These are phyloP conservation scores for Mollisia scopiformis DNA, from an alignment of 2,329 filamentous ascomycete genomes.

Conservation along the genomic window DNA sequence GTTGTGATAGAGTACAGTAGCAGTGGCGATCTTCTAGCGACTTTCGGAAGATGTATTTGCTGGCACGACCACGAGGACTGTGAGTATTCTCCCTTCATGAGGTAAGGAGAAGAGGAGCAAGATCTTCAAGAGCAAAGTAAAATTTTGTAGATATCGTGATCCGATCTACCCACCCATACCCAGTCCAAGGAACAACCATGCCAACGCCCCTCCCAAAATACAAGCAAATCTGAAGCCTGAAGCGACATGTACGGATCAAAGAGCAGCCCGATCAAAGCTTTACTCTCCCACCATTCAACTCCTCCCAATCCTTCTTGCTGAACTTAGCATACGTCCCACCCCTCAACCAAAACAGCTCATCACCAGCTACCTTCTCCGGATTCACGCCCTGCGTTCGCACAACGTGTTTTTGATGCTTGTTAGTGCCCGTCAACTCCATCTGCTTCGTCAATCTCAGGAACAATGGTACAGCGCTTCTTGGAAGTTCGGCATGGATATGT, in stretches of 20 bases:
- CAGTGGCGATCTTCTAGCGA: too few relatives aligned
- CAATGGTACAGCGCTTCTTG: conserved; percentile 75
- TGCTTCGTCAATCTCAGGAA: conserved; percentile 70
- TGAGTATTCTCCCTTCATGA: too few relatives aligned
- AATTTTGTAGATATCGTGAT: too few relatives aligned
- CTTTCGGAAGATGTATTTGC: too few relatives aligned
- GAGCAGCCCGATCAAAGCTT: conserved; percentile 41
- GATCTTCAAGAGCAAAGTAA: too few relatives aligned
- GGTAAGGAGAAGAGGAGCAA: too few relatives aligned
- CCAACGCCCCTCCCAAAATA: neutral
- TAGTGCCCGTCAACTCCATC: conserved; percentile 76
- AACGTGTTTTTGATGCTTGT: conserved; percentile 83
- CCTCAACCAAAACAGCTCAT: conserved; percentile 60
- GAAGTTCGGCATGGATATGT: conserved; percentile 61
- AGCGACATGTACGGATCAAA: too few relatives aligned
- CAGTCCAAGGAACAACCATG: too few relatives aligned
- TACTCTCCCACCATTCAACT: conserved; percentile 66
- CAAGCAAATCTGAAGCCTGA: neutral
- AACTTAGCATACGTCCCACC: conserved; percentile 71
- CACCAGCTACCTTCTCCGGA: conserved; percentile 53
- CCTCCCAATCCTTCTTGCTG: conserved; percentile 66
- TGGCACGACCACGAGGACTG: too few relatives aligned
- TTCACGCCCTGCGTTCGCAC: conserved; percentile 76
- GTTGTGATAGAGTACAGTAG: too few relatives aligned
- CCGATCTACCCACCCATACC: too few relatives aligned